A percentile compares a stretch with the other conserved stretches of the same genome.
Conservation (phyloP, 75 land plant genomes). For the Pseudotsuga menziesii region DNA sequence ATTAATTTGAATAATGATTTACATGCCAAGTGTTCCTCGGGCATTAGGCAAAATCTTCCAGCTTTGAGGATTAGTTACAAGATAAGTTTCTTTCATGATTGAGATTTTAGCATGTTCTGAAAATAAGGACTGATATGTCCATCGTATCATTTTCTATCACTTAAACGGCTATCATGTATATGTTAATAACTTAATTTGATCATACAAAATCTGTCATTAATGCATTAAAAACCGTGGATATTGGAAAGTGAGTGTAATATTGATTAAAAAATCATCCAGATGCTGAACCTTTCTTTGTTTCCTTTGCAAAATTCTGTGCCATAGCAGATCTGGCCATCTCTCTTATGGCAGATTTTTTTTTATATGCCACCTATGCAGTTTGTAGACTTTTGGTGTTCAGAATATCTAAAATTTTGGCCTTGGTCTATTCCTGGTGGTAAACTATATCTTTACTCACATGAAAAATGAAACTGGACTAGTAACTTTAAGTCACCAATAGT, state of each 20-base stretch:
- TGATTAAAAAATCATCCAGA: background rate
- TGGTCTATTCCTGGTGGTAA: background rate
- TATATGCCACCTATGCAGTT: background rate
- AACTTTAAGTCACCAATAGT: background rate
- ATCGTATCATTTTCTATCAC: background rate
- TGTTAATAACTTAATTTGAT: too few relatives aligned
- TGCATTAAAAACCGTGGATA: background rate
- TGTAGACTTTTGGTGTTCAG: background rate
- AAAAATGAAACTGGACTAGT: background rate
- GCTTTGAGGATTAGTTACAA: background rate
- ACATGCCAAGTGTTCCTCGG: background rate
- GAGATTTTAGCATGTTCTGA: background rate
- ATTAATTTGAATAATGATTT: background rate
- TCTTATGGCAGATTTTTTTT: background rate
- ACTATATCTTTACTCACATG: background rate
- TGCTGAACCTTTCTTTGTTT: too few relatives aligned
- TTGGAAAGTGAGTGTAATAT: background rate
- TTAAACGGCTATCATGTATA: background rate
- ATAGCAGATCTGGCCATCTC: too few relatives aligned
- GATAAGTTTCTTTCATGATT: conserved; percentile 3
- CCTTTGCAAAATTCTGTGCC: too few relatives aligned
- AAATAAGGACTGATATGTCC: background rate
- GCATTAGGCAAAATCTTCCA: background rate
- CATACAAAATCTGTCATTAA: background rate
- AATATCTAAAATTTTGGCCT: background rate